Percentiles rank a stretch among this genome's conserved stretches.
Evolutionary conservation across 2,329 filamentous ascomycete genomes (phyloP).

Genomic region (Xylogone sp.): DNA sequence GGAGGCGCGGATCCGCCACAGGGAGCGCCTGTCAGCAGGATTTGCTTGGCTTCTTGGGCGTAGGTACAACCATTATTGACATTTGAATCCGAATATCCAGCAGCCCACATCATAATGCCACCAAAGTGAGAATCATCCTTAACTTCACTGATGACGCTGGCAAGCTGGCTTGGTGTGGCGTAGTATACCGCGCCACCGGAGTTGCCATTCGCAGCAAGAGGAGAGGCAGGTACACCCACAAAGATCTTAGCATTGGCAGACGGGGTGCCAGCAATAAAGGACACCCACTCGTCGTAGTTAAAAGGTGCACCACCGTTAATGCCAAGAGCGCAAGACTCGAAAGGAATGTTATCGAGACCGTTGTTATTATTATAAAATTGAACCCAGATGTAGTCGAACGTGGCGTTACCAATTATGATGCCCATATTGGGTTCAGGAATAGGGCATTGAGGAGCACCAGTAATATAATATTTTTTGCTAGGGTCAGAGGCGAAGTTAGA

Average conservation of each 20-base stretch:
- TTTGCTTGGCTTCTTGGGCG: constrained; percentile 35
- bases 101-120: constrained; percentile 39
- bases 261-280: constrained; percentile 21
- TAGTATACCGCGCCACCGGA: constrained; percentile 31
- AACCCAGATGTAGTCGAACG: constrained; percentile 40
- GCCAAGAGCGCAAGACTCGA: constrained; percentile 4
- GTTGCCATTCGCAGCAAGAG: constrained; percentile 32
- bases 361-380: constrained; percentile 41
- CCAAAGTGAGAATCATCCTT: constrained; percentile 28
- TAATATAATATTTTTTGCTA: constrained; percentile 39
- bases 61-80: constrained; percentile 35
- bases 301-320: constrained; percentile 15
- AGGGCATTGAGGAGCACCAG: constrained; percentile 42
- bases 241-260: constrained; percentile 25
- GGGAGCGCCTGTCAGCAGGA: constrained; percentile 29
- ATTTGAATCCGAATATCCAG: constrained; percentile 35
- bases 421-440: constrained; percentile 42
- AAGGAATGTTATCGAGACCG: constrained; percentile 11
- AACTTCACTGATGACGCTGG: constrained; percentile 26
- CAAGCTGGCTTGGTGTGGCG: constrained; percentile 27
- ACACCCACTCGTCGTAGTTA: constrained; percentile 25
- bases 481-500: constrained; percentile 30
- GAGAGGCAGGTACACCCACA: constrained; percentile 26
- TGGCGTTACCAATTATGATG: constrained; percentile 32
- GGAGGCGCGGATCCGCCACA: constrained; percentile 12